phyloP scores from a whole-genome alignment of 345 rosid species.

The Euphorbia lathyris region DNA sequence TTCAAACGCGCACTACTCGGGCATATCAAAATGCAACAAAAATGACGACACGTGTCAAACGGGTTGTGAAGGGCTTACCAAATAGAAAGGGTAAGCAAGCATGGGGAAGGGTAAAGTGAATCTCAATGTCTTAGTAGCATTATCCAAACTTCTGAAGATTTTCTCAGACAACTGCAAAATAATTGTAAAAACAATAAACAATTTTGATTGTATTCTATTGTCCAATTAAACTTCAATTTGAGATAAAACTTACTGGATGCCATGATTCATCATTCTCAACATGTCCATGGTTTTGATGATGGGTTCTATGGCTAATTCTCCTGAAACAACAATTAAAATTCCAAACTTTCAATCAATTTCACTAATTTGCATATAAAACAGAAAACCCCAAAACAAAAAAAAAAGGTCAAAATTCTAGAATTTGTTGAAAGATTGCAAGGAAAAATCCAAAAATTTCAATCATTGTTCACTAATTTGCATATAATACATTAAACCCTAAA shows the following conservation, averaged over 20 bases:
- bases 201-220: background rate
- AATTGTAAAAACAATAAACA: background rate
- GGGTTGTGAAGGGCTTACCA: slow-evolving; percentile 48
- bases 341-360: background rate
- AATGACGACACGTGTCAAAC: too few species aligned
- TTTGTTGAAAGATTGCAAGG: background rate
- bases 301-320: slow-evolving; percentile 97
- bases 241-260: slow-evolving; percentile 57
- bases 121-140: slow-evolving; percentile 43
- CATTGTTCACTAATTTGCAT: too few species aligned
- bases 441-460: too few species aligned
- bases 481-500: too few species aligned
- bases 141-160: slow-evolving; percentile 55
- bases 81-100: slow-evolving; percentile 90
- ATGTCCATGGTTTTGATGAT: slow-evolving; percentile 93
- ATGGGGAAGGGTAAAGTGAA: slow-evolving; percentile 84
- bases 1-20: too few species aligned
- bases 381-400: background rate
- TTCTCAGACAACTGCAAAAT: slow-evolving; percentile 66
- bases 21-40: too few species aligned
- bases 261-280: slow-evolving; percentile 96
- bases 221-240: background rate
- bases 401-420: background rate
- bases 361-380: background rate
- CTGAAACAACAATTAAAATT: slow-evolving; percentile 25